Percentiles rank a stretch among this genome's conserved stretches.
phyloP scores from a whole-genome alignment of 2,329 filamentous ascomycete genomes.

The Talaromyces funiculosus region DNA sequence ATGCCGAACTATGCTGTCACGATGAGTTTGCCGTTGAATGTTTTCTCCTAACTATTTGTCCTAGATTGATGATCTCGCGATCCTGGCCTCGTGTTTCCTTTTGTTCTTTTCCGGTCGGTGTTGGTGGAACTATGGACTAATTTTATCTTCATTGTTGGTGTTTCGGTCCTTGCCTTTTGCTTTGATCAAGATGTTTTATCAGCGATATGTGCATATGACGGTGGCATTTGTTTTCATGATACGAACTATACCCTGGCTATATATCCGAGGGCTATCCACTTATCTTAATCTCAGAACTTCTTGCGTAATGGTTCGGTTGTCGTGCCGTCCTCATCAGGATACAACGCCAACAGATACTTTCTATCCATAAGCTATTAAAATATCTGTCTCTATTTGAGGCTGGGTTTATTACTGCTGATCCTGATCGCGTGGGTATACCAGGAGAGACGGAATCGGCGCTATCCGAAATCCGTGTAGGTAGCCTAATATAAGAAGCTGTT shows the following conservation, averaged over 20 bases:
- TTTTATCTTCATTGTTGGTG: background rate
- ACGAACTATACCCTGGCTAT: background rate
- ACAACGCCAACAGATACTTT: too few relatives aligned
- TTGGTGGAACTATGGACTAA: background rate
- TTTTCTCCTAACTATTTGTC: constrained; percentile 32
- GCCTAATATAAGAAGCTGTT: background rate
- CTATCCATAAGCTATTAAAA: too few relatives aligned
- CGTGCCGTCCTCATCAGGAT: too few relatives aligned
- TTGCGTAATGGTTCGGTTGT: too few relatives aligned
- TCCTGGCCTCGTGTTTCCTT: background rate
- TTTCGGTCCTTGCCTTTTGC: background rate
- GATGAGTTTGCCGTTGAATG: constrained; percentile 45
- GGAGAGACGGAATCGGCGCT: background rate
- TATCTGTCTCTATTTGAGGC: too few relatives aligned
- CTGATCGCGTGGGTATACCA: background rate
- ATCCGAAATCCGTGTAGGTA: background rate
- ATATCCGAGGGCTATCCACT: too few relatives aligned
- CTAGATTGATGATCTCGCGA: background rate
- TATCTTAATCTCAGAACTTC: background rate
- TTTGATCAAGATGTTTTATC: background rate
- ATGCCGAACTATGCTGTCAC: constrained; percentile 51
- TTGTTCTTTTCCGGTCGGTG: background rate
- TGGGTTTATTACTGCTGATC: background rate
- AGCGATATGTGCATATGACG: background rate
- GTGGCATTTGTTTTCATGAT: background rate